Base-by-base conservation (phyloP, 2,329 filamentous ascomycete genomes). In the Dissoconium aciculare region DNA sequence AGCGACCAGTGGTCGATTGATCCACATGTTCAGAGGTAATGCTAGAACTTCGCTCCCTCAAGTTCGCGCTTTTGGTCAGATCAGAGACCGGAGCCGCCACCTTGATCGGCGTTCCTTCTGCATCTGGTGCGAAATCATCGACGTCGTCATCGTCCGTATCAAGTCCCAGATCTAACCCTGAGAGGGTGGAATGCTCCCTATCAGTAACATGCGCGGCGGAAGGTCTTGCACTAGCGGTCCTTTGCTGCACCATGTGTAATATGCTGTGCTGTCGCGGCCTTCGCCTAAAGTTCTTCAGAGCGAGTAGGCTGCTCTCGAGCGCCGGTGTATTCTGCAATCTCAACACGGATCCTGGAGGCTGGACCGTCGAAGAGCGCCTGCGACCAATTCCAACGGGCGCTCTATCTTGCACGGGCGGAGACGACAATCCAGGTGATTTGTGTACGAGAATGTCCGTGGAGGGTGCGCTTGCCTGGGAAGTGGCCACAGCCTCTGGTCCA, bases 41-140 rank as follows among this genome's bases (percentile, higher is more conserved):
- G n/a, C n/a, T n/a, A n/a, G n/a, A n/a, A n/a, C n/a, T n/a, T n/a
- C n/a, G n/a, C n/a, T 16, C 9, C n/a, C 5, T 11, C 12, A 12
- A 9, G 6, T 28, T 16, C 11, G 46, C 13, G 42, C 39, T 16
- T 42, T 46, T 13, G 52, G 51, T 13, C 44, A 42, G 15, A 43
- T n/a, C 23, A 5, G 15, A 40, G 23, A 50, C 43, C 30, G 19
- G 19, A 23, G 8, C 8, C 19, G 19, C 19, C 8, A 8, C 19
- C 8, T 8, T n/a, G 19, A 23, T 23, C 3, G 76, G 75, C 5
- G 77, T 81, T 11, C 74, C 76, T 54, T 78, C 74, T 15, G 71
- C 73, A 34, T 79, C 73, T 0, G 66, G 75, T 30, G 60, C 64
- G 46, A 71, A 76, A 41, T 58, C 52, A 6, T 49, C 48, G 23